These are phyloP conservation scores for Hortaea werneckii DNA, from an alignment of 2,329 filamentous ascomycete species.

Conservation along the genomic window DNA sequence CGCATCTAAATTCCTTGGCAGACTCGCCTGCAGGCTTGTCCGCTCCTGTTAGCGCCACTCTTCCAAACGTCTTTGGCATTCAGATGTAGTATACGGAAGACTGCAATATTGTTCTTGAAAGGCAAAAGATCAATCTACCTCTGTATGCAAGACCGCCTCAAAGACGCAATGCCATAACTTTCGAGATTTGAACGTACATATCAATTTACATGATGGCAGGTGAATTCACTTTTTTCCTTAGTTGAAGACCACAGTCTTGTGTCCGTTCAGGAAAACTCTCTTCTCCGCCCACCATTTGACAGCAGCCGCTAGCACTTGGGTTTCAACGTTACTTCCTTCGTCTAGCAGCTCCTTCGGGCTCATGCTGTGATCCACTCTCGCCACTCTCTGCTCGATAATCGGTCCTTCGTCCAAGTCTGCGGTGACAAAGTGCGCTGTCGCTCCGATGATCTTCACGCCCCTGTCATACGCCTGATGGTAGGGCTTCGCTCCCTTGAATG, in stretches of 20 bases:
- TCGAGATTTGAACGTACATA: too few species aligned
- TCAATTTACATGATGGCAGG: too few species aligned
- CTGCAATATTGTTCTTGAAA: too few species aligned
- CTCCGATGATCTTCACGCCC: conserved; percentile 81
- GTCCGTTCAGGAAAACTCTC: conserved; percentile 65
- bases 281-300: conserved; percentile 78
- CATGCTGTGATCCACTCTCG: conserved; percentile 66
- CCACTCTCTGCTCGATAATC: conserved; percentile 77
- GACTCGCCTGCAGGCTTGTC: too few species aligned
- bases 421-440: conserved; percentile 78
- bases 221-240: too few species aligned
- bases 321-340: conserved; percentile 76
- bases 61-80: too few species aligned
- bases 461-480: conserved; percentile 82
- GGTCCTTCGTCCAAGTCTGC: conserved; percentile 77
- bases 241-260: conserved; percentile 70
- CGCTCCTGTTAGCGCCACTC: too few species aligned
- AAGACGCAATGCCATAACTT: too few species aligned
- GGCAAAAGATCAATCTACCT: too few species aligned
- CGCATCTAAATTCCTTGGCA: too few species aligned
- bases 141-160: too few species aligned
- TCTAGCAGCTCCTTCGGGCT: conserved; percentile 66
- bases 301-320: conserved; percentile 67
- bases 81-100: too few species aligned
- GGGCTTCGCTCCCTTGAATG: conserved; percentile 79